phyloP scores from a whole-genome alignment of 257 asterid species.

The Solanum clarkiae region DNA sequence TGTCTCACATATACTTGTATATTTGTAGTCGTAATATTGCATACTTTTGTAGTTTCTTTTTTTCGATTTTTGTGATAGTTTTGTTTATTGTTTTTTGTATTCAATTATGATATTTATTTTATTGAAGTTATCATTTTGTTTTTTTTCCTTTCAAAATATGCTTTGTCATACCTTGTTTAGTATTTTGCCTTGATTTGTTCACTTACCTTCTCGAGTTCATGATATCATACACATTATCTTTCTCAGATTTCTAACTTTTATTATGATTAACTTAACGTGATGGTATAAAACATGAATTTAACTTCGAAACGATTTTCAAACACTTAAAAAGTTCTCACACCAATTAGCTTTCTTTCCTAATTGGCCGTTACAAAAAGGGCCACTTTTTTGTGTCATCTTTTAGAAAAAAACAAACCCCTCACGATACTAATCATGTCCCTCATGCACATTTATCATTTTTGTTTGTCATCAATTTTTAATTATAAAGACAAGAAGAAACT shows the following conservation, averaged over 20 bases:
- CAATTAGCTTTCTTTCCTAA: neutral
- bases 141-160: neutral
- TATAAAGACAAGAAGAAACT: neutral
- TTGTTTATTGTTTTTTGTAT: no score
- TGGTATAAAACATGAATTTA: neutral
- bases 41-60: neutral
- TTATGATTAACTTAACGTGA: neutral
- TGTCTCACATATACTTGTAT: neutral
- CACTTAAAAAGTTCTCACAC: neutral
- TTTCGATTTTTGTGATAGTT: neutral
- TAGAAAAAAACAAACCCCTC: slow-evolving; percentile 11
- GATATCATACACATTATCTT: neutral
- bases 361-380: slow-evolving; percentile 5
- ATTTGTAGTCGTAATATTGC: neutral
- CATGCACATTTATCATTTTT: neutral
- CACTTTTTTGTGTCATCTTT: slow-evolving; percentile 1
- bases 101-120: neutral
- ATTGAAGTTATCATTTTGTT: neutral
- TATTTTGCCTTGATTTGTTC: neutral
- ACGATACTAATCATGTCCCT: slow-evolving; percentile 20
- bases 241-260: neutral
- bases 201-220: no score
- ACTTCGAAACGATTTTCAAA: neutral
- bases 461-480: neutral
- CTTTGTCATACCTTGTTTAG: neutral